phyloP scores from a whole-genome alignment of 768 basidiomycete species.

The Lactarius akahatsu region DNA sequence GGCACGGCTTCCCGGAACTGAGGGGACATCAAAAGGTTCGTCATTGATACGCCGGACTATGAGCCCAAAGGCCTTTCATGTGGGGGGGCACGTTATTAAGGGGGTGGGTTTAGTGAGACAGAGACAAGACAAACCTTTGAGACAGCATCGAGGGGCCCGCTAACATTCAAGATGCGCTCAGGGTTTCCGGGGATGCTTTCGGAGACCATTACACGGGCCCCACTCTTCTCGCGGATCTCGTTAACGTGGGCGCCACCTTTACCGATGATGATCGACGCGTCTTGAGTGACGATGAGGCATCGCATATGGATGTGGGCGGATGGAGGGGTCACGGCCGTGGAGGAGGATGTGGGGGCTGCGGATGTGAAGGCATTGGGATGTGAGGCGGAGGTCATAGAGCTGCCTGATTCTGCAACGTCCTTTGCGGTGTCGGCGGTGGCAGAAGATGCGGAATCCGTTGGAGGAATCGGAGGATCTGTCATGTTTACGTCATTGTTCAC shows the following conservation, averaged over 20 bases:
- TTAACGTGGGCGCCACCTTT: constrained; percentile 95
- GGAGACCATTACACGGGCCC: constrained; percentile 93
- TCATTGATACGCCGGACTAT: constrained; percentile 99
- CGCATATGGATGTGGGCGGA: constrained; percentile 94
- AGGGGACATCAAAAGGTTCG: constrained; percentile 96
- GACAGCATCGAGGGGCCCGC: constrained; percentile 96
- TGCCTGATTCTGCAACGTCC: constrained; percentile 37
- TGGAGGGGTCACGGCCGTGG: constrained; percentile 50
- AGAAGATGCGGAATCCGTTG: constrained; percentile 51
- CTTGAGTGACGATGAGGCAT: constrained; percentile 97
- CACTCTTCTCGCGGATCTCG: constrained; percentile 97
- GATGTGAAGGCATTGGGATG: constrained; percentile 47
- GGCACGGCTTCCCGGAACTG: constrained; percentile 95
- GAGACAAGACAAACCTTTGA: constrained; percentile 69
- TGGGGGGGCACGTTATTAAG: neutral
- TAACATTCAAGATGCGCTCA: constrained; percentile 97
- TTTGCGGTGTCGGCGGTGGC: constrained; percentile 55
- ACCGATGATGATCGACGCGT: constrained; percentile 98
- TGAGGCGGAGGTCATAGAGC: constrained; percentile 36
- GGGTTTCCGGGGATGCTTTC: constrained; percentile 99
- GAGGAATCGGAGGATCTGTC: constrained; percentile 45
- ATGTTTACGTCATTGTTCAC: constrained; percentile 62
- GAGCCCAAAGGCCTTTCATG: constrained; percentile 89
- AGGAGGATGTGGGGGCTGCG: constrained; percentile 53
- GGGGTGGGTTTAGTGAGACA: constrained; percentile 15